Evolutionary conservation across 352 stramenopile species (phyloP).

Genomic region (Phytophthora macrochlamydospora): DNA sequence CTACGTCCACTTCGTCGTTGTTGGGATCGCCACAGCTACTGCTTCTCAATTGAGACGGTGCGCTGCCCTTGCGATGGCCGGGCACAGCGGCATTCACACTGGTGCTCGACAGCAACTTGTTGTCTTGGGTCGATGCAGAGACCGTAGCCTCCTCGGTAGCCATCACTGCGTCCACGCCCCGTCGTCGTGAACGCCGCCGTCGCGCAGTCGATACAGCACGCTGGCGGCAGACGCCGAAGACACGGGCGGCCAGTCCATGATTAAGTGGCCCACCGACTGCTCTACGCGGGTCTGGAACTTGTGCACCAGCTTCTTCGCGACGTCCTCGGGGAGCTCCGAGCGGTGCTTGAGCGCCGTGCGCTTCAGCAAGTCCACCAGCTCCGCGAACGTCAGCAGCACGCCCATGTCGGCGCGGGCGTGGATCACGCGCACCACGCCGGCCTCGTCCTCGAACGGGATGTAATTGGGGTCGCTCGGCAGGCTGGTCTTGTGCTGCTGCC

Average conservation of each 20-base stretch:
- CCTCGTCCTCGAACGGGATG: slow-evolving; percentile 73
- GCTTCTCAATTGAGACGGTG: not conserved
- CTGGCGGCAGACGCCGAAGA: slow-evolving; percentile 20
- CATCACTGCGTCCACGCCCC: slow-evolving; percentile 19
- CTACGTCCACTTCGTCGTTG: not conserved
- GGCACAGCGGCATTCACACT: slow-evolving; percentile 18
- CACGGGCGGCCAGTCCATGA: slow-evolving; percentile 59
- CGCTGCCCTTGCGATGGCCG: slow-evolving; percentile 3
- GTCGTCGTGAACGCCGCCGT: slow-evolving; percentile 9
- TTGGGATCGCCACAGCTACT: slow-evolving; percentile 2
- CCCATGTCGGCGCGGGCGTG: slow-evolving; percentile 71
- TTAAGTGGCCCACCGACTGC: slow-evolving; percentile 64
- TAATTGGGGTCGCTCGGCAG: slow-evolving; percentile 56
- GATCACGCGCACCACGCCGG: slow-evolving; percentile 71
- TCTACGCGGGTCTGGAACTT: slow-evolving; percentile 67
- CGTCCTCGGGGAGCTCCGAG: slow-evolving; percentile 39
- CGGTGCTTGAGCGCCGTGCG: slow-evolving; percentile 67
- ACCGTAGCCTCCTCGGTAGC: slow-evolving; percentile 2
- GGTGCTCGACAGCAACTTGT: slow-evolving; percentile 13
- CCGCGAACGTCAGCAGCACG: slow-evolving; percentile 70
- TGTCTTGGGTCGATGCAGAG: slow-evolving; percentile 7
- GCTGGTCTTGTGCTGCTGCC: slow-evolving; percentile 47
- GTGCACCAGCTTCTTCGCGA: slow-evolving; percentile 44
- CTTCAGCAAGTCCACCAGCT: slow-evolving; percentile 68
- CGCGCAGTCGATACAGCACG: slow-evolving; percentile 43